Base-by-base conservation (phyloP, 768 basidiomycete species). In the Suillus occidentalis region DNA sequence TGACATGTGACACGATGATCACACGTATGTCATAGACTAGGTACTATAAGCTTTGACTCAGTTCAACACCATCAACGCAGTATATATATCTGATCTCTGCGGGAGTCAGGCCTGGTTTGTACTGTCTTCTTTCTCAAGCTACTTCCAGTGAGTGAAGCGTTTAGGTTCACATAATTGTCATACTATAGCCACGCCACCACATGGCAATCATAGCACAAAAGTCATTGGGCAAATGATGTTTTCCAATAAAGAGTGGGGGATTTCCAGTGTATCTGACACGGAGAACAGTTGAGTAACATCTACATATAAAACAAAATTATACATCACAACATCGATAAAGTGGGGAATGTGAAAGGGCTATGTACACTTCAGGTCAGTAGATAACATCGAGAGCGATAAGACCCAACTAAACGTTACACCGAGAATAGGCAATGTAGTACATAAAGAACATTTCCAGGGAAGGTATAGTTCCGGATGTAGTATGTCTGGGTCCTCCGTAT, bases 391-490 rank as follows among this genome's bases (percentile, higher is more conserved):
- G 12, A 59, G 28, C 28, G 12, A 42, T 59, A 59, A 42, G 25
- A 59, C 58, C 53, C 53, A 59, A 28, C 10, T 42, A 59, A 42
- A 42, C 28, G 42, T 28, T 31, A 59, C 39, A 58, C 37, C n/a
- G 14, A 58, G 37, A 58, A 58, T 58, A 25, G 22, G 39, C 37
- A 39, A 40, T 40, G 57, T 25, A 25, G 8, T 40, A 59, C 39
- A 59, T 40, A 42, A 59, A 42, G 58, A 42, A 59, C 5, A 31
- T 43, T 28, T 40, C 18, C 40, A 59, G 40, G 42, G 58, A 40
- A 58, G 58, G 58, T 59, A 59, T 59, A 42, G 58, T 59, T 59
- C 37, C 39, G 28, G 39, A 18, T 59, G 25, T 59, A 31, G 25
- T 20, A 42, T 59, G 58, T 20, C 16, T 22, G 56, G 39, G 40